phyloP scores from a whole-genome alignment of 345 rosid genomes.

The Raphanus raphanistrum region DNA sequence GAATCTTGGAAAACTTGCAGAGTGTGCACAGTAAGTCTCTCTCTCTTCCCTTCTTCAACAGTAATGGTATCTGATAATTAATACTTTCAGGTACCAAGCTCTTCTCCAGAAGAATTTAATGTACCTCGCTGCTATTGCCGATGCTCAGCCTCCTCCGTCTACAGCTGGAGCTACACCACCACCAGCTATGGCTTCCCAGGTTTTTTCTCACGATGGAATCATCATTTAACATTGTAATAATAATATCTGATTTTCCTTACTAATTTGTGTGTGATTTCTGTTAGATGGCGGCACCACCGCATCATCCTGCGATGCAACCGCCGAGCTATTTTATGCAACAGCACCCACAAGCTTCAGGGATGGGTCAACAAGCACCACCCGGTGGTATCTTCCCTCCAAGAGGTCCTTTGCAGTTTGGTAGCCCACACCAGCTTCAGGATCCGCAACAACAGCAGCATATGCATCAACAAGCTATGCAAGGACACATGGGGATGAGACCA shows the following conservation, averaged over 20 bases:
- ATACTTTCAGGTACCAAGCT: slow-evolving; percentile 69
- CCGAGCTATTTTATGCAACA: slow-evolving; percentile 61
- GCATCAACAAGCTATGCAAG: slow-evolving; percentile 61
- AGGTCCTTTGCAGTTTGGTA: slow-evolving; percentile 69
- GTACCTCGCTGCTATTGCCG: slow-evolving; percentile 97
- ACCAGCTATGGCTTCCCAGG: slow-evolving; percentile 71
- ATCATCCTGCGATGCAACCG: slow-evolving; percentile 64
- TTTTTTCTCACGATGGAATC: slow-evolving; percentile 10
- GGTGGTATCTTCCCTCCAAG: slow-evolving; percentile 55
- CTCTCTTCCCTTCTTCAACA: neutral
- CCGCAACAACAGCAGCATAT: slow-evolving; percentile 50
- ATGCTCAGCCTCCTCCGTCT: slow-evolving; percentile 88
- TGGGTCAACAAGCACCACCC: slow-evolving; percentile 59
- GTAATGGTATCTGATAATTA: neutral
- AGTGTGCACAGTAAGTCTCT: slow-evolving; percentile 81
- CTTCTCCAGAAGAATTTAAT: slow-evolving; percentile 87
- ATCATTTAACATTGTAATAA: neutral
- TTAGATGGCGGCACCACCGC: slow-evolving; percentile 67
- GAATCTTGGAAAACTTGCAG: slow-evolving; percentile 86
- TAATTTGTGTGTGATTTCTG: slow-evolving; percentile 5
- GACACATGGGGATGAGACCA: slow-evolving; percentile 82
- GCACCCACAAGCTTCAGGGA: slow-evolving; percentile 65
- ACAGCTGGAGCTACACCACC: slow-evolving; percentile 36
- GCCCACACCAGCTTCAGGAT: slow-evolving; percentile 74
- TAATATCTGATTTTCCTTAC: neutral